Conservation (phyloP, 1,284 basidiomycete species). For the Cryptococcus wingfieldii region DNA sequence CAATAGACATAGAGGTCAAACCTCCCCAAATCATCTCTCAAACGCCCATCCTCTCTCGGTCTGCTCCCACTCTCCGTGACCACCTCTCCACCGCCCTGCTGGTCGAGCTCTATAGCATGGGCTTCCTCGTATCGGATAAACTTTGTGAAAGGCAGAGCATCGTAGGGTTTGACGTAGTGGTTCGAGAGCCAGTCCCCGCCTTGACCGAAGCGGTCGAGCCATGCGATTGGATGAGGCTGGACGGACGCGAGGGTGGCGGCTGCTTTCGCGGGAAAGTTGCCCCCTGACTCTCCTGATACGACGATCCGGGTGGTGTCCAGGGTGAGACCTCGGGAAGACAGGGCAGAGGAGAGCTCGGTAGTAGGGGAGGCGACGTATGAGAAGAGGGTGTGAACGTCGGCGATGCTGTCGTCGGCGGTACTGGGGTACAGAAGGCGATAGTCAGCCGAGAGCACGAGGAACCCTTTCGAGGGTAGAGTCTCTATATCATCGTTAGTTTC, state of each 20-base stretch:
- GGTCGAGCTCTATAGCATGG: neutral
- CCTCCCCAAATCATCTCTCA: neutral
- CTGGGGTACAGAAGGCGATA: constrained; percentile 11
- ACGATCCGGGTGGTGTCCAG: constrained; percentile 2
- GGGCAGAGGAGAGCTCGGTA: neutral
- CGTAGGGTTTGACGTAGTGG: constrained; percentile 2
- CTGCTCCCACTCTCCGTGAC: neutral
- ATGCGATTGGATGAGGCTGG: constrained; percentile 3
- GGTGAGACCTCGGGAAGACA: neutral
- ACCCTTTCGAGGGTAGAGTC: neutral
- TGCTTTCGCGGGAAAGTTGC: constrained; percentile 8
- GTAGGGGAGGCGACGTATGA: constrained; percentile 5
- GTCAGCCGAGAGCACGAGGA: constrained; percentile 11
- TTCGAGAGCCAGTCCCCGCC: constrained; percentile 7
- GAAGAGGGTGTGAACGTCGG: constrained; percentile 10
- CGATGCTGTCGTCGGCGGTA: constrained; percentile 6
- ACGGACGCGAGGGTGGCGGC: constrained; percentile 5
- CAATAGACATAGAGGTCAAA: constrained; percentile 2
- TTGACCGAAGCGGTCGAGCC: constrained; percentile 2
- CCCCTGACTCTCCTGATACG: constrained; percentile 10
- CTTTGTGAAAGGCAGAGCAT: neutral
- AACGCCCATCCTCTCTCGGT: neutral
- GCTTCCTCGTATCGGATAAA: neutral
- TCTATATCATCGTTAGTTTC: neutral
- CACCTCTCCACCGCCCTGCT: neutral